phyloP scores from a whole-genome alignment of 2,329 filamentous ascomycete genomes.

The Cyphellophora europaea region DNA sequence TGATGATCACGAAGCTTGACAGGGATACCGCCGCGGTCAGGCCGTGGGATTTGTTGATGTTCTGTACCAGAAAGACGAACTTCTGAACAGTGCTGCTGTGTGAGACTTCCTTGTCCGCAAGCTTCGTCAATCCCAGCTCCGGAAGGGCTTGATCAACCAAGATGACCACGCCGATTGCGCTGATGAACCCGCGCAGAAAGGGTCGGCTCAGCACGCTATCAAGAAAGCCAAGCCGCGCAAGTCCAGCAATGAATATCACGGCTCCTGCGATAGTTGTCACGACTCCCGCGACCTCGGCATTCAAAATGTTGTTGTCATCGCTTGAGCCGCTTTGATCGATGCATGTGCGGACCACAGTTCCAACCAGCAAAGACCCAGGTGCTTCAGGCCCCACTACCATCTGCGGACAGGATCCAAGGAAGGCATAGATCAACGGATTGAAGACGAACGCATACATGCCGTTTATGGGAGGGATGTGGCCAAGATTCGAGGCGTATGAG shows the following conservation, averaged over 20 bases:
- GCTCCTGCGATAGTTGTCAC: slow-evolving; percentile 80
- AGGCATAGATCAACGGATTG: slow-evolving; percentile 80
- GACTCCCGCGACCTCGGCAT: slow-evolving; percentile 78
- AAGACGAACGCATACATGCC: slow-evolving; percentile 92
- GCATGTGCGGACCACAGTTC: slow-evolving; percentile 71
- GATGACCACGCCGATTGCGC: slow-evolving; percentile 92
- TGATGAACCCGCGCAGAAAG: slow-evolving; percentile 92
- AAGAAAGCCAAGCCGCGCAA: slow-evolving; percentile 80
- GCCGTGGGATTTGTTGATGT: slow-evolving; percentile 57
- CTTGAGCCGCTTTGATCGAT: slow-evolving; percentile 58
- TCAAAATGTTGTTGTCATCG: slow-evolving; percentile 59
- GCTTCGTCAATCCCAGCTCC: slow-evolving; percentile 65
- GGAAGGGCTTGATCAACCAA: slow-evolving; percentile 90
- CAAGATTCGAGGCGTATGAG: slow-evolving; percentile 84
- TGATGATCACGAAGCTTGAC: slow-evolving; percentile 75
- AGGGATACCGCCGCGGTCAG: slow-evolving; percentile 70
- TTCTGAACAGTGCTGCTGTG: slow-evolving; percentile 86
- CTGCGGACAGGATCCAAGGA: slow-evolving; percentile 83
- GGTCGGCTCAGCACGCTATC: slow-evolving; percentile 90
- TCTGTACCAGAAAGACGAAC: slow-evolving; percentile 64
- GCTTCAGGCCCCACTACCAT: slow-evolving; percentile 95
- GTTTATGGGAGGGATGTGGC: slow-evolving; percentile 85
- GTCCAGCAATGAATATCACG: slow-evolving; percentile 77
- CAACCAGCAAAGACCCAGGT: slow-evolving; percentile 81
- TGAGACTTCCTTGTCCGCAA: slow-evolving; percentile 50